A percentile compares a stretch with the other conserved stretches of the same genome.
Evolutionary conservation across 768 basidiomycete species (phyloP).

Genomic region (Suillus luteus): DNA sequence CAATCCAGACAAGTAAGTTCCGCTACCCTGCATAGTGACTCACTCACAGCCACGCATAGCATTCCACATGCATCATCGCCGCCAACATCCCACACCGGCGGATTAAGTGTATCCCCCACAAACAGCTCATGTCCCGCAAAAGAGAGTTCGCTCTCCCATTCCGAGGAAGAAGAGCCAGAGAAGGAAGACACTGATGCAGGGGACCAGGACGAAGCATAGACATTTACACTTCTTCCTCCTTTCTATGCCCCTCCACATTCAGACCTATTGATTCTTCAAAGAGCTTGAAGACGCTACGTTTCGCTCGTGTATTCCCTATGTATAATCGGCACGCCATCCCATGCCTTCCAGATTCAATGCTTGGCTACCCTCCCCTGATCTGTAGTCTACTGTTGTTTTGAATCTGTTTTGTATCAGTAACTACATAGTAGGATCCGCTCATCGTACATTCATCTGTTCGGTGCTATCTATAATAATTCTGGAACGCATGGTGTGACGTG

Average conservation of each 20-base stretch:
- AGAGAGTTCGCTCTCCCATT: conserved; percentile 49
- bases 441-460: conserved; percentile 18
- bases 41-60: conserved; percentile 40
- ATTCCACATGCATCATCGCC: conserved; percentile 90
- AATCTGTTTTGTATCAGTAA: conserved; percentile 31
- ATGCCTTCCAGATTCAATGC: conserved; percentile 8
- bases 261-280: neutral
- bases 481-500: neutral
- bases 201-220: conserved; percentile 21
- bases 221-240: neutral
- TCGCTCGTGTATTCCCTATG: conserved; percentile 12
- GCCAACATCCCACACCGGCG: conserved; percentile 50
- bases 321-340: conserved; percentile 9
- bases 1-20: conserved; percentile 90
- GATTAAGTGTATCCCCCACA: conserved; percentile 75
- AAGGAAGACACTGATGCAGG: conserved; percentile 21
- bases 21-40: conserved; percentile 1
- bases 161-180: conserved; percentile 22
- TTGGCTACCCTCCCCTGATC: neutral
- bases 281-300: conserved; percentile 5
- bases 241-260: neutral
- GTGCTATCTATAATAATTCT: conserved; percentile 4
- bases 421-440: conserved; percentile 22
- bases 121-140: conserved; percentile 66
- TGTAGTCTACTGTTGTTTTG: conserved; percentile 25